Conservation (phyloP, 1,284 basidiomycete genomes). For the Albatrellus sp. region DNA sequence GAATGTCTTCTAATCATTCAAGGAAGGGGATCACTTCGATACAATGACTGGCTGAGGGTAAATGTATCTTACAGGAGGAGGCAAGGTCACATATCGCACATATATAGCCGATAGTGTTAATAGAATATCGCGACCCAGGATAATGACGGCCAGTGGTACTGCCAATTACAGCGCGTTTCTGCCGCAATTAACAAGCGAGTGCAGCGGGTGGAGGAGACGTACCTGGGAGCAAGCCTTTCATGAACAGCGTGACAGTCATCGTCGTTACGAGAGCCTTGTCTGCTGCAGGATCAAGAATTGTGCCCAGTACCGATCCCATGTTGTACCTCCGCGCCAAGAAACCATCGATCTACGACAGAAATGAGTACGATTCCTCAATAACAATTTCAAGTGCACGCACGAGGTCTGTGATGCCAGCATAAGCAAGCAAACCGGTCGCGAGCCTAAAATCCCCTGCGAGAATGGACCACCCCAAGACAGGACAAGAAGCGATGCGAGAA, state of each 20-base stretch:
- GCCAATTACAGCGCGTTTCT: neutral
- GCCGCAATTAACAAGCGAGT: neutral
- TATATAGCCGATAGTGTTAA: slow-evolving; percentile 88
- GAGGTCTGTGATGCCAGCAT: slow-evolving; percentile 85
- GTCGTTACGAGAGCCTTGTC: slow-evolving; percentile 97
- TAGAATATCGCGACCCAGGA: slow-evolving; percentile 83
- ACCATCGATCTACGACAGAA: slow-evolving; percentile 62
- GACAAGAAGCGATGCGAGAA: slow-evolving; percentile 80
- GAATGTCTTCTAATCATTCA: slow-evolving; percentile 66
- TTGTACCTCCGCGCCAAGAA: slow-evolving; percentile 80
- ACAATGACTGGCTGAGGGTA: neutral
- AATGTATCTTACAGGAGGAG: slow-evolving; percentile 56
- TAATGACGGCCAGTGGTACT: slow-evolving; percentile 80
- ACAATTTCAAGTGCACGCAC: slow-evolving; percentile 31
- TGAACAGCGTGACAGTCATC: slow-evolving; percentile 76
- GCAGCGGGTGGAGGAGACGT: slow-evolving; percentile 13
- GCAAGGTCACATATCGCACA: slow-evolving; percentile 84
- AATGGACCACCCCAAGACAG: slow-evolving; percentile 86
- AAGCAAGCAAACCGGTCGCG: slow-evolving; percentile 75
- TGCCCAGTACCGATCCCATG: slow-evolving; percentile 82
- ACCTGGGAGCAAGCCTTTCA: slow-evolving; percentile 83
- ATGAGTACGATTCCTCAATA: neutral
- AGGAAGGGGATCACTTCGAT: slow-evolving; percentile 7
- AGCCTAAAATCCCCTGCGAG: slow-evolving; percentile 70
- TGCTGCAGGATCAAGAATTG: slow-evolving; percentile 92